Evolutionary conservation across 495 filamentous ascomycete genomes (phyloP).

Genomic region (Tuber borchii): DNA sequence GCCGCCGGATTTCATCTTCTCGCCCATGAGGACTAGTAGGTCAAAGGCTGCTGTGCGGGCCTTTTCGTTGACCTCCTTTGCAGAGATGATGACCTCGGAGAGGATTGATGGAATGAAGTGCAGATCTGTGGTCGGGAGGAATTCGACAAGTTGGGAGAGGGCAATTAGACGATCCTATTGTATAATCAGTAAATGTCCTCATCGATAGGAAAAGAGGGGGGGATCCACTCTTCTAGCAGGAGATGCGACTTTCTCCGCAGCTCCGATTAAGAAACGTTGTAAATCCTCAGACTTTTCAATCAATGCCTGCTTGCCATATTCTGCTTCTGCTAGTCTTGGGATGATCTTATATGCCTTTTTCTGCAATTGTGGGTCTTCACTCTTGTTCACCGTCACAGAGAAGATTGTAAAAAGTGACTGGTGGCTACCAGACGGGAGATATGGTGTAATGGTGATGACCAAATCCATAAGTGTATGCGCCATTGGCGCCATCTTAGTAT

Average conservation of each 20-base stretch:
- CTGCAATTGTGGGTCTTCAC: slow-evolving; percentile 84
- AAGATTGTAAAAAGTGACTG: slow-evolving; percentile 74
- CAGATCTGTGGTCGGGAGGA: slow-evolving; percentile 65
- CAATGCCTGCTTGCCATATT: slow-evolving; percentile 64
- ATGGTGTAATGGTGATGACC: slow-evolving; percentile 87
- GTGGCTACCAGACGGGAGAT: slow-evolving; percentile 79
- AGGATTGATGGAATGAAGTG: slow-evolving; percentile 89
- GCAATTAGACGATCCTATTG: slow-evolving; percentile 69
- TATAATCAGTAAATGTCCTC: slow-evolving; percentile 15
- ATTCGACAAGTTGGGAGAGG: slow-evolving; percentile 67
- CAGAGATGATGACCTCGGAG: slow-evolving; percentile 85
- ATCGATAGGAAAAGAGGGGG: neutral
- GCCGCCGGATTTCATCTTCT: slow-evolving; percentile 67
- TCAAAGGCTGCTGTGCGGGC: slow-evolving; percentile 84
- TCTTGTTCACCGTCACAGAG: slow-evolving; percentile 65
- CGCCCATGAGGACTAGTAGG: slow-evolving; percentile 78
- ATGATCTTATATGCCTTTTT: slow-evolving; percentile 99
- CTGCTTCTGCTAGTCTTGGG: slow-evolving; percentile 73
- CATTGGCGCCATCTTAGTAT: slow-evolving; percentile 71
- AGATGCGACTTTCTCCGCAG: slow-evolving; percentile 70
- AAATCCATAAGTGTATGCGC: slow-evolving; percentile 93
- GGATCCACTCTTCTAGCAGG: slow-evolving; percentile 54
- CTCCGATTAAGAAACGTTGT: slow-evolving; percentile 67
- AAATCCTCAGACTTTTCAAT: slow-evolving; percentile 65
- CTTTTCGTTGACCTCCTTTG: slow-evolving; percentile 95